Evolutionary conservation across 805 yeast species (phyloP).

Genomic region (Candida ovalis): DNA sequence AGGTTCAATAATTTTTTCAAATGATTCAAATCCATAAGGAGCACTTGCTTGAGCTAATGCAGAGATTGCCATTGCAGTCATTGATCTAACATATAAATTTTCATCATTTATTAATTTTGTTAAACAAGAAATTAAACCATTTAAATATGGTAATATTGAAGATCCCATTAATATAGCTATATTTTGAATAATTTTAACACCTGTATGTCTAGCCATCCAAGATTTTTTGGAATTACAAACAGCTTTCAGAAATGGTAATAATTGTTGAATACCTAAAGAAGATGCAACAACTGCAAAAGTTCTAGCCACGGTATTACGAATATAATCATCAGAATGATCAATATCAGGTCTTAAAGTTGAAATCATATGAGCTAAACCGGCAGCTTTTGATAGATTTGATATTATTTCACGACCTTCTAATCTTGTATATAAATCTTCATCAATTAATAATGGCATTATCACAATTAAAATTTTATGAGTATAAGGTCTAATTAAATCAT

Average conservation of each 20-base stretch:
- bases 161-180: slow-evolving; percentile 65
- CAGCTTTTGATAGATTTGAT: slow-evolving; percentile 70
- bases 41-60: slow-evolving; percentile 75
- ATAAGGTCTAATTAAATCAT: slow-evolving; percentile 63
- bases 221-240: slow-evolving; percentile 72
- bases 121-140: slow-evolving; percentile 60
- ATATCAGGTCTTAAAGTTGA: slow-evolving; percentile 76
- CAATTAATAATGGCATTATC: slow-evolving; percentile 73
- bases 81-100: slow-evolving; percentile 59
- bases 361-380: slow-evolving; percentile 80
- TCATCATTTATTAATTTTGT: slow-evolving; percentile 60
- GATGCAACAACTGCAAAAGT: slow-evolving; percentile 81
- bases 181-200: slow-evolving; percentile 72
- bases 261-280: slow-evolving; percentile 65
- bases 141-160: slow-evolving; percentile 70
- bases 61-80: slow-evolving; percentile 69
- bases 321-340: slow-evolving; percentile 76
- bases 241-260: slow-evolving; percentile 79
- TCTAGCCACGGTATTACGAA: slow-evolving; percentile 70
- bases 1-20: slow-evolving; percentile 69
- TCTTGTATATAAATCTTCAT: slow-evolving; percentile 72
- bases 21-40: slow-evolving; percentile 89
- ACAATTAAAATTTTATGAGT: slow-evolving; percentile 71
- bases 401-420: slow-evolving; percentile 77
- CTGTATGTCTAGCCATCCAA: slow-evolving; percentile 84